Base-by-base conservation (phyloP, 768 basidiomycete species). In the Mycena vitilis region DNA sequence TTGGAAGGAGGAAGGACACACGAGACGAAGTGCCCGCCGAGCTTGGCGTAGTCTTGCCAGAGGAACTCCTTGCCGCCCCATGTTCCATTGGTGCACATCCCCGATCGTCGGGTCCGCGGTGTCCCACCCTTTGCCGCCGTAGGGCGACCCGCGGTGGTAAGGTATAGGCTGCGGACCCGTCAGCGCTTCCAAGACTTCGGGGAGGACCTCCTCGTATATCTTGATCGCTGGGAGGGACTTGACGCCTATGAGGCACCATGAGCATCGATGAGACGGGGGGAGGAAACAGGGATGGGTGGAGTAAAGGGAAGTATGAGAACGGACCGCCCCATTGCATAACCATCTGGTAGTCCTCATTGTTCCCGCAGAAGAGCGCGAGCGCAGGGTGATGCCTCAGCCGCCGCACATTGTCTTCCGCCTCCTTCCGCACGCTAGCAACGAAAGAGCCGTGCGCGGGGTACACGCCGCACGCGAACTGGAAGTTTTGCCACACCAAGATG, bases 401-500 rank as follows among this genome's bases (percentile, higher is more conserved):
- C 73, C 83, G 89, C 16, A 97, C 91, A 64, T 89, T 92, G 65
- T 94, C 89, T 71, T 91, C 89, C 2, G 92, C 95, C 77, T 97
- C 95, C 60, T 82, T 77, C 70, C 86, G 85, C 40, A 96, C 89
- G 45, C 85, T 91, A 44, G 82, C 84, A 12, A 94, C 80, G 72
- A 95, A 91, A 8, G 85, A 83, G 56, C 90, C 86, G 75, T 95
- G 88, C 0, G 94, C 94, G 3, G 95, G 95, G 76, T 96, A 95
- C 34, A 92, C 90, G 71, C 95, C 95, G 75, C 95, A 96, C 7
- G 92, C 93, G 75, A 97, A 96, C 83, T 92, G 90, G 76, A 96
- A 95, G 80, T 97, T 95, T 77, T 96, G 94, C 95, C 95, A 97
- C 16, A 96, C 94, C 15, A 96, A 82, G 45, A 97, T 81, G 56